Percentiles rank a stretch among this genome's conserved stretches.
Evolutionary conservation across 1,139 yeast species (phyloP).

Genomic region (Suhomyces anneliseae): DNA sequence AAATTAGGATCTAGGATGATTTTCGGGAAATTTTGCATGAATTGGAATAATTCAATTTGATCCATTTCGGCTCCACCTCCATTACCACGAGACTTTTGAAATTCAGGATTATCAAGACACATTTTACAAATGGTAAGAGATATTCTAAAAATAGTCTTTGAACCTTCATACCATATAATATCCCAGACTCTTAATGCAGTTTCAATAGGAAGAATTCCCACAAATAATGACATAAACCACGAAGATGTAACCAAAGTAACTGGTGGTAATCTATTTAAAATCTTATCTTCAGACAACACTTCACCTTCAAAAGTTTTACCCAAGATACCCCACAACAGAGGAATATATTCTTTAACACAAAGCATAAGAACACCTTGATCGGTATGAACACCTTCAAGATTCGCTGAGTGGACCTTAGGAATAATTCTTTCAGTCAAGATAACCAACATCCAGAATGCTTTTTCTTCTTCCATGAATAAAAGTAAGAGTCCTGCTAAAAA

Average conservation of each 20-base stretch:
- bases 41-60: slow-evolving; percentile 85
- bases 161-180: slow-evolving; percentile 87
- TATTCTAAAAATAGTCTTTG: slow-evolving; percentile 80
- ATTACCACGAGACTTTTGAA: slow-evolving; percentile 19
- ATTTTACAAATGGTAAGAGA: slow-evolving; percentile 80
- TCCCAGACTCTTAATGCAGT: slow-evolving; percentile 92
- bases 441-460: slow-evolving; percentile 93
- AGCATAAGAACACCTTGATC: slow-evolving; percentile 94
- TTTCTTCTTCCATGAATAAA: slow-evolving; percentile 83
- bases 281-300: slow-evolving; percentile 53
- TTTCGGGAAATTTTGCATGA: slow-evolving; percentile 81
- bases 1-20: slow-evolving; percentile 65
- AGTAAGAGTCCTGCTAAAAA: slow-evolving; percentile 85
- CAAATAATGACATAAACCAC: slow-evolving; percentile 96
- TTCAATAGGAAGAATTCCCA: slow-evolving; percentile 85
- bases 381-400: slow-evolving; percentile 89
- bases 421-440: slow-evolving; percentile 81
- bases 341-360: slow-evolving; percentile 79
- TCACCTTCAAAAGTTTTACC: slow-evolving; percentile 47
- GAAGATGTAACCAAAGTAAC: slow-evolving; percentile 90
- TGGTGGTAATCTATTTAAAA: slow-evolving; percentile 78
- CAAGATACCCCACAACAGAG: slow-evolving; percentile 69
- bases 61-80: slow-evolving; percentile 41
- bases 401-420: slow-evolving; percentile 89
- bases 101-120: slow-evolving; percentile 63